Evolutionary conservation across 805 yeast species (phyloP).

Genomic region (Kuraishia cidri): DNA sequence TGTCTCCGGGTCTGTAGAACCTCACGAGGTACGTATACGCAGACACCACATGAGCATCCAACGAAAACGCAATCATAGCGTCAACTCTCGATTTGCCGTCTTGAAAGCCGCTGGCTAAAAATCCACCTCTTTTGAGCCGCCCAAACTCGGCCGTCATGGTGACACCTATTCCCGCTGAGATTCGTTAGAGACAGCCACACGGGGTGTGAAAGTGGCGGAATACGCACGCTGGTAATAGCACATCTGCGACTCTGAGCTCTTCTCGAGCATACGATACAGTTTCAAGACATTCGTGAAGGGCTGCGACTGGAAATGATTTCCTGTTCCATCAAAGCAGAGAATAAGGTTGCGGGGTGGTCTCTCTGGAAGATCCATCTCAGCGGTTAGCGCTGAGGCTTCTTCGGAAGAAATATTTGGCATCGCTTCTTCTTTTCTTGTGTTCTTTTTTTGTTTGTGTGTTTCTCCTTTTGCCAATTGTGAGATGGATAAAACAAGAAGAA

Average conservation of each 20-base stretch:
- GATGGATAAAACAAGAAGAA: too few relatives aligned
- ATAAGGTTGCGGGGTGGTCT: constrained; percentile 24
- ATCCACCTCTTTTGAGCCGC: constrained; percentile 12
- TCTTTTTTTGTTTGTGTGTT: too few relatives aligned
- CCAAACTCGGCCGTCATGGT: constrained; percentile 30
- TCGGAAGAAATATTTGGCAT: too few relatives aligned
- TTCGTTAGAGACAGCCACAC: background rate
- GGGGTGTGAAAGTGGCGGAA: too few relatives aligned
- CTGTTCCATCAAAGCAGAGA: constrained; percentile 58
- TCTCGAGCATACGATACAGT: constrained; percentile 41
- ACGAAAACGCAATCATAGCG: constrained; percentile 40
- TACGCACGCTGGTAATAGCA: constrained; percentile 51
- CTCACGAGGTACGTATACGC: constrained; percentile 47
- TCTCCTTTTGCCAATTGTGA: too few relatives aligned
- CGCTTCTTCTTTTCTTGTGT: too few relatives aligned
- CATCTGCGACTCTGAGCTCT: constrained; percentile 30
- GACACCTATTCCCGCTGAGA: constrained; percentile 50
- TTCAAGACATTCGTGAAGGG: constrained; percentile 49
- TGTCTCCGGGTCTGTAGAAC: constrained; percentile 39
- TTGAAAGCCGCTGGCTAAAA: constrained; percentile 6
- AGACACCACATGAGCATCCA: constrained; percentile 46
- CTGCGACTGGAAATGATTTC: constrained; percentile 43
- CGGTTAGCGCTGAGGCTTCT: too few relatives aligned
- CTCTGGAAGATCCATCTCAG: too few relatives aligned
- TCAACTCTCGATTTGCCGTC: constrained; percentile 19